phyloP scores from a whole-genome alignment of 805 yeast species.

The Candida corydali region DNA sequence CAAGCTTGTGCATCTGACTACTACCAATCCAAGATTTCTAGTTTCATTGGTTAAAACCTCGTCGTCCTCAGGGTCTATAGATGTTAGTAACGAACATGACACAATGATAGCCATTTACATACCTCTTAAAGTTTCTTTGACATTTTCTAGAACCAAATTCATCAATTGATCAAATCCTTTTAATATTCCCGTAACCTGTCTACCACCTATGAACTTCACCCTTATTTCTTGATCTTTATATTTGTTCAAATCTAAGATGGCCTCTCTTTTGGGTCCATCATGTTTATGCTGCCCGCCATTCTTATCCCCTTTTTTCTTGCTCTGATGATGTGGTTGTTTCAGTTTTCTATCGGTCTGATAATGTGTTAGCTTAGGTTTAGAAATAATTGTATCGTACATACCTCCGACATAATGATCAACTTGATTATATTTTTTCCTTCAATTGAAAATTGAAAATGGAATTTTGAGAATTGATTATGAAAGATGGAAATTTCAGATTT shows the following conservation, averaged over 20 bases:
- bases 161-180: conserved; percentile 82
- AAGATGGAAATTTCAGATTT: too few species aligned
- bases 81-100: conserved; percentile 11
- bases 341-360: conserved; percentile 2
- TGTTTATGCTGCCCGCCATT: conserved; percentile 15
- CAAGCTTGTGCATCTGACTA: conserved; percentile 80
- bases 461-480: too few species aligned
- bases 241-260: conserved; percentile 75
- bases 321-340: conserved; percentile 8
- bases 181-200: conserved; percentile 74
- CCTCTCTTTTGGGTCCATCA: conserved; percentile 86
- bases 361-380: too few species aligned
- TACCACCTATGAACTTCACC: conserved; percentile 82
- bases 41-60: conserved; percentile 50
- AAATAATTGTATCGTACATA: background rate
- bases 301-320: conserved; percentile 19
- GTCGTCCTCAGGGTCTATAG: conserved; percentile 58
- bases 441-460: too few species aligned
- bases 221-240: conserved; percentile 69
- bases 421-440: background rate
- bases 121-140: conserved; percentile 60
- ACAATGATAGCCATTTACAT: too few species aligned
- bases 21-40: conserved; percentile 71
- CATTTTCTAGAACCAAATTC: conserved; percentile 73
- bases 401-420: conserved; percentile 4